Evolutionary conservation across 2,329 filamentous ascomycete genomes (phyloP), one percentile per base, ranked within the genome.

Genomic region (Colletotrichum sp.): DNA sequence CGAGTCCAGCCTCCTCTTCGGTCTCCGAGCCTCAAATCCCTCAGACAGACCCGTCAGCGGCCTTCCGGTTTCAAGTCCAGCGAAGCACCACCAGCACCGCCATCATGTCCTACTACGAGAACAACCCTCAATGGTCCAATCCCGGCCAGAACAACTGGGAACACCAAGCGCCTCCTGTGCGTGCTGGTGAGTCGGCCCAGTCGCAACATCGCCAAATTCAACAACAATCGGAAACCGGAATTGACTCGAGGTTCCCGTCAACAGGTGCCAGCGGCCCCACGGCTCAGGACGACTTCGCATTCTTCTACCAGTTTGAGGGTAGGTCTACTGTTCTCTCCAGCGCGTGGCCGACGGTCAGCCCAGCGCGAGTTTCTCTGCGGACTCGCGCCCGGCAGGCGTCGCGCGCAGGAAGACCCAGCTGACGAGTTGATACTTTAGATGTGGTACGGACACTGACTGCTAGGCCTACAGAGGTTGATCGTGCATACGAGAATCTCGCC

Each of bases 401-500:
- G 62, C 65, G 70, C 48, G 71, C 68, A 61, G 70, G 62, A 74
- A 71, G 65, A 48, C 43, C 43, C 52, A 21, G 66, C 75, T 77
- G 65, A 78, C 71, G 30, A 76, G 34, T 30, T 68, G 58, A 68
- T 61, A 34, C 21, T 55, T 4, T 73, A 78, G 75, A 78, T 43
- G 77, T 77, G 56, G 75, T 75, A 56, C 75, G 77, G 72, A 78
- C 75, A 73, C 77, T 78, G 69, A 78, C 77, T 76, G 77, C 75
- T 64, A 77, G 77, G 77, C 70, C 78, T 79, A 66, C 82, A 98
- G 97, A 99, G 91, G 96, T 99, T 81, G 97, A 98, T 79, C 94
- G 96, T 83, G 96, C 96, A 80, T 93, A 96, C 82, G 97, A 98
- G 83, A 98, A 98, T 85, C 91, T 99, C 76, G 91, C 96, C 82